Percentiles rank a stretch among this genome's conserved stretches.
These are phyloP conservation scores for Nakazawaea siamensis DNA, from an alignment of 805 yeast species.

Conservation along the genomic window DNA sequence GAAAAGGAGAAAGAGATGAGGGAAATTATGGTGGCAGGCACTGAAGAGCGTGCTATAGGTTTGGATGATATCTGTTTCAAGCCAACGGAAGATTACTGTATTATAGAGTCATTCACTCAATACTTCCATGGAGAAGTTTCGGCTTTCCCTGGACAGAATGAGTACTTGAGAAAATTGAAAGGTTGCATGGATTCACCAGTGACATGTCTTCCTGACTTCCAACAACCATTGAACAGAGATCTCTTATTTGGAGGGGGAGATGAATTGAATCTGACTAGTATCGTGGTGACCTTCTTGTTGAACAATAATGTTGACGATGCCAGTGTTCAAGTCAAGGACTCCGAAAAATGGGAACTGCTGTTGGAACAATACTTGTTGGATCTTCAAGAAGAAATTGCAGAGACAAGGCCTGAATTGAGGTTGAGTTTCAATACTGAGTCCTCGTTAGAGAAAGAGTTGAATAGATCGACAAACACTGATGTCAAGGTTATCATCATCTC, in stretches of 20 bases:
- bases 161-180: constrained; percentile 49
- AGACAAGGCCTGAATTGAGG: constrained; percentile 35
- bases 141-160: constrained; percentile 31
- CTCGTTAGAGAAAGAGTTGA: constrained; percentile 78
- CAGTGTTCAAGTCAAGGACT: constrained; percentile 29
- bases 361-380: constrained; percentile 46
- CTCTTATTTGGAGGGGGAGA: constrained; percentile 55
- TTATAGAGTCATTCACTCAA: constrained; percentile 81
- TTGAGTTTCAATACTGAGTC: constrained; percentile 75
- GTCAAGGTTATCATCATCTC: constrained; percentile 61
- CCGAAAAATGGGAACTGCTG: constrained; percentile 63
- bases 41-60: constrained; percentile 14
- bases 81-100: constrained; percentile 76
- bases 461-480: constrained; percentile 76
- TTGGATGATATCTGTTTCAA: constrained; percentile 73
- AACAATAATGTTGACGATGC: constrained; percentile 40
- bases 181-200: constrained; percentile 77
- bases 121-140: constrained; percentile 64
- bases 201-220: constrained; percentile 81
- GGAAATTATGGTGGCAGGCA: constrained; percentile 18
- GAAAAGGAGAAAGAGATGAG: constrained; percentile 56
- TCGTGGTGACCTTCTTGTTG: constrained; percentile 67
- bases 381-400: constrained; percentile 19
- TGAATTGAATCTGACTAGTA: constrained; percentile 50
- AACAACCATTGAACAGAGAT: constrained; percentile 76